Evolutionary conservation across 140 eudicot species (phyloP), one percentile per base, ranked within the genome.

Genomic region (Stevia rebaudiana): DNA sequence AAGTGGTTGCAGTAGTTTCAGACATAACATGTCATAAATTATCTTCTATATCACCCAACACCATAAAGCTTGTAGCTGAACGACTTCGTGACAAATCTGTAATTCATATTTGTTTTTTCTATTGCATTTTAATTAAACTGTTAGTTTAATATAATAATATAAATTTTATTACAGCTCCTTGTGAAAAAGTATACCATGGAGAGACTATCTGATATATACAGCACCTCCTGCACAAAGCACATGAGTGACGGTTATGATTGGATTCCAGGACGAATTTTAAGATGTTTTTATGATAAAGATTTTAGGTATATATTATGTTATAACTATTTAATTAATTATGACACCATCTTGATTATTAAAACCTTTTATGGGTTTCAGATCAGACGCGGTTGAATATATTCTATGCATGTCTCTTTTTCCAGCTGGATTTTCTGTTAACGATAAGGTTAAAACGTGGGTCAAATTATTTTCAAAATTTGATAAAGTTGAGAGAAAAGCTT

Each of bases 41-140:
- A 21, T 42, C 89, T 70, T 85, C 96, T 70, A 71, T 92, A 48
- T 79, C 87, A 31, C 76, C 76, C 58, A 92, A 83, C 61, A 83
- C 90, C 56, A 62, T 84, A 42, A 88, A 85, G 79, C 95, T 83
- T 68, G 85, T 92, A 51, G 84, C 96, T 10, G 95, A 92, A 23
- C 94, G 96, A 56, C 90, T 92, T 51, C 87, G 96, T 51, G 98
- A 92, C 79, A 92, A 85, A 92, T 88, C 96, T 74, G 98, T 92
- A 81, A 68, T 54, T 24, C 11, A n/a, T 6, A 6, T 44, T 62
- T n/a, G 22, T 54, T 40, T 24, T 53, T 30, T 24, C 17, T 24
- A 46, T 17, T 69, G 8, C 8, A 12, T 6, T 63, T 23, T 12
- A 25, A 17, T 56, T 15, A 42, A 68, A 31, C 30, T 49, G 31